Conservation (phyloP, 495 filamentous ascomycete genomes). For the Penicillium angulare region DNA sequence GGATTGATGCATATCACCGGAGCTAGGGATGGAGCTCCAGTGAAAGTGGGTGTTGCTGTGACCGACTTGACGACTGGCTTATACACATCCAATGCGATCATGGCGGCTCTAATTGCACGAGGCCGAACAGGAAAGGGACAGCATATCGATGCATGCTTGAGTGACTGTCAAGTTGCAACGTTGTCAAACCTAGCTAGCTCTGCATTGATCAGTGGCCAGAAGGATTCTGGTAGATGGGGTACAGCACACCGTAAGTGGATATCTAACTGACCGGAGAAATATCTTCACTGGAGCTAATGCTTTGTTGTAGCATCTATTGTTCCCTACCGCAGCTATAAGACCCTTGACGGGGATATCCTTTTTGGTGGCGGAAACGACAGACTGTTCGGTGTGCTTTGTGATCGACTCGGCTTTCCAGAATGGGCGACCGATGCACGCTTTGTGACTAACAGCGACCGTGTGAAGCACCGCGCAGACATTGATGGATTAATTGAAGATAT, state of each 20-base stretch:
- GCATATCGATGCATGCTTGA: slow-evolving; percentile 87
- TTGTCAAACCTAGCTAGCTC: slow-evolving; percentile 92
- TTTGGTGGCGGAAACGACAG: slow-evolving; percentile 93
- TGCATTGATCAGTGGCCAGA: slow-evolving; percentile 82
- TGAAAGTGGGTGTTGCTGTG: slow-evolving; percentile 96
- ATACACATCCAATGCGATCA: slow-evolving; percentile 96
- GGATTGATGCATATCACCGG: slow-evolving; percentile 99
- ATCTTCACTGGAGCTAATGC: slow-evolving; percentile 7
- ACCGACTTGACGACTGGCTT: slow-evolving; percentile 94
- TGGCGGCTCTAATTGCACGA: slow-evolving; percentile 83
- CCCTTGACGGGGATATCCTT: slow-evolving; percentile 87
- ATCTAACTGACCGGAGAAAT: not conserved
- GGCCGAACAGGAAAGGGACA: slow-evolving; percentile 71
- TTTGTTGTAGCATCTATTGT: slow-evolving; percentile 77
- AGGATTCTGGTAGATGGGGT: slow-evolving; percentile 87
- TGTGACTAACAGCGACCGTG: slow-evolving; percentile 75
- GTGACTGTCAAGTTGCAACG: slow-evolving; percentile 92
- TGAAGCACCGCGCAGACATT: slow-evolving; percentile 72
- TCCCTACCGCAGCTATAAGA: slow-evolving; percentile 89
- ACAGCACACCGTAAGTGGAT: slow-evolving; percentile 84
- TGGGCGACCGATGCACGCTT: slow-evolving; percentile 79
- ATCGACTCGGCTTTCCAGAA: slow-evolving; percentile 70
- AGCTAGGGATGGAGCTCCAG: slow-evolving; percentile 79
- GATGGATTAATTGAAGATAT: slow-evolving; percentile 73
- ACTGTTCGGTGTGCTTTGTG: slow-evolving; percentile 83